Percentiles rank a stretch among this genome's conserved stretches.
Conservation (phyloP, 306 rosid genomes). For the Rosa lucieae region DNA sequence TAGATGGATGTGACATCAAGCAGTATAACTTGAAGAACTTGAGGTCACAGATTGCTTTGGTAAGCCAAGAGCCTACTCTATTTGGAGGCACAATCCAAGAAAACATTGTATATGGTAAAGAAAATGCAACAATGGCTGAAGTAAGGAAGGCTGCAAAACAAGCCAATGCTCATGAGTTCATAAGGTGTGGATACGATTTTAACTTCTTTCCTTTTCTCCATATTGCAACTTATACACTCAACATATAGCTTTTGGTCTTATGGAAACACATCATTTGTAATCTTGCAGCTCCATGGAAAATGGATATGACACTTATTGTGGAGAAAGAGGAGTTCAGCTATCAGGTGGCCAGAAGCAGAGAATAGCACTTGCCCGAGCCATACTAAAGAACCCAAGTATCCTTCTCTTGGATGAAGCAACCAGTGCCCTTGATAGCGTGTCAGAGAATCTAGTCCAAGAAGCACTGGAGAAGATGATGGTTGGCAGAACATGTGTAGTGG, state of each 20-base stretch:
- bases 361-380: conserved; percentile 80
- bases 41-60: conserved; percentile 72
- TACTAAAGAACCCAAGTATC: conserved; percentile 63
- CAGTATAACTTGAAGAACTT: conserved; percentile 48
- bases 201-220: background rate
- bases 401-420: conserved; percentile 83
- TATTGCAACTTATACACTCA: background rate
- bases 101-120: conserved; percentile 60
- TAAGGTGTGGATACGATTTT: conserved; percentile 40
- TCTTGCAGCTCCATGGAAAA: conserved; percentile 62
- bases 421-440: conserved; percentile 73
- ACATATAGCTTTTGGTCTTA: background rate
- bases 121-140: conserved; percentile 57
- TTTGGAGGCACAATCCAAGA: conserved; percentile 71
- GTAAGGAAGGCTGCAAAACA: conserved; percentile 56
- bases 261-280: background rate
- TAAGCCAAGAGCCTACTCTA: conserved; percentile 80
- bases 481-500: conserved; percentile 67
- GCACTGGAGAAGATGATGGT: conserved; percentile 78
- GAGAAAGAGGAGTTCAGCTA: conserved; percentile 79
- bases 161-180: conserved; percentile 80
- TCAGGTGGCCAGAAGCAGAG: conserved; percentile 89
- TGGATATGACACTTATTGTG: conserved; percentile 68
- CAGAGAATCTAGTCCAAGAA: conserved; percentile 72
- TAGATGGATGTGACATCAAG: conserved; percentile 56